These are phyloP conservation scores for Starmera quercuum DNA, from an alignment of 805 yeast species.

Conservation along the genomic window DNA sequence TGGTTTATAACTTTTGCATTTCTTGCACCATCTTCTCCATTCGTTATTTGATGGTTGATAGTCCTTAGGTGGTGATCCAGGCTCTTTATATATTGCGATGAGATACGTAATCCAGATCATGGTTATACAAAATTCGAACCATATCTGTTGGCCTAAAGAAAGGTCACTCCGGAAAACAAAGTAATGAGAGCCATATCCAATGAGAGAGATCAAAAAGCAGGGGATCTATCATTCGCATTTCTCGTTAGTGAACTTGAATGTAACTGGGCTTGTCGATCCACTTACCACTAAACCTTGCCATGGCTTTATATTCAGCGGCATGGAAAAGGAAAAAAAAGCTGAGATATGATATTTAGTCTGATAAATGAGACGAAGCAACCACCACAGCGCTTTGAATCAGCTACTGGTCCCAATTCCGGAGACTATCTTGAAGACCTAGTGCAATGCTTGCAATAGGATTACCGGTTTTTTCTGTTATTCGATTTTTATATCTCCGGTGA, in stretches of 20 bases:
- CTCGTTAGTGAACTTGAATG: slow-evolving; percentile 1
- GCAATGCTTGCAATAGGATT: too few relatives aligned
- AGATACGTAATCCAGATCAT: slow-evolving; percentile 71
- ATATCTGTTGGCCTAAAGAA: slow-evolving; percentile 29
- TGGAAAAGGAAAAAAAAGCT: too few relatives aligned
- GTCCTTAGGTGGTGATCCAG: slow-evolving; percentile 59
- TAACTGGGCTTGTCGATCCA: too few relatives aligned
- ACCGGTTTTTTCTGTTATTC: too few relatives aligned
- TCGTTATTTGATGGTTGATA: slow-evolving; percentile 36
- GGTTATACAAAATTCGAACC: slow-evolving; percentile 38
- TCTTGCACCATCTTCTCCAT: slow-evolving; percentile 67
- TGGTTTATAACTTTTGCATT: slow-evolving; percentile 70
- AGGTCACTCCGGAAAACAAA: slow-evolving; percentile 43
- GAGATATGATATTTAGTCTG: too few relatives aligned
- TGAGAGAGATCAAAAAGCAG: slow-evolving; percentile 39
- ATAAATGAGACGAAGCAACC: too few relatives aligned
- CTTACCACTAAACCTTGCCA: slow-evolving; percentile 1
- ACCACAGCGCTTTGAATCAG: too few relatives aligned
- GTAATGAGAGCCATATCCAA: slow-evolving; percentile 58
- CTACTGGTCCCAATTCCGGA: too few relatives aligned
- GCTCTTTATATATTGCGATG: slow-evolving; percentile 55
- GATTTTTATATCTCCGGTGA: too few relatives aligned
- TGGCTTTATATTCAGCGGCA: too few relatives aligned
- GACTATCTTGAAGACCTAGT: too few relatives aligned
- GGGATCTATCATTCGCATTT: slow-evolving; percentile 54